Evolutionary conservation across 2,329 filamentous ascomycete species (phyloP), one percentile per base, ranked within the genome.

Genomic region (Cladosporium sphaerospermum): DNA sequence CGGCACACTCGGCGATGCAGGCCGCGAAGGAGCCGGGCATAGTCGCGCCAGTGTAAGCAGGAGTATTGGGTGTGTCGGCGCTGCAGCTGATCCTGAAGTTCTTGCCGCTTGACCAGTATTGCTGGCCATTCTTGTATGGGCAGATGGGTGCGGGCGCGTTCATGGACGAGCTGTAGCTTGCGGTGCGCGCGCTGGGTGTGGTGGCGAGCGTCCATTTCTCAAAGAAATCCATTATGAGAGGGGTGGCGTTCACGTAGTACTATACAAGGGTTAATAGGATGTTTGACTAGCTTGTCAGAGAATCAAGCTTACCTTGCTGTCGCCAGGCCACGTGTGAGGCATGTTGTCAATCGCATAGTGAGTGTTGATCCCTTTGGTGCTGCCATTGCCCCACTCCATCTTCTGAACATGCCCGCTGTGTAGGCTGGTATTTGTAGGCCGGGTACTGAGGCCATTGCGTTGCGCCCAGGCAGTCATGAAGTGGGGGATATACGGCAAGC

Each of bases 321-420:
- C 41, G 11, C 36, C 68, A 2, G 69, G 68, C 71, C 70, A 73
- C 11, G 64, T 60, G 53, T 72, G 70, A 9, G 57, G 59, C 32
- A 71, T 34, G 16, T 70, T 70, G 10, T 58, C 63, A 41, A 67
- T 63, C 19, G 59, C 61, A 54, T 70, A 71, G 48, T 72, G 69
- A 13, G 67, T 61, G 3, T 70, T 62, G 10, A 59, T 13, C 5
- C 67, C 65, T 46, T 62, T 64, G 65, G 46, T 54, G 64, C 54
- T 64, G 60, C 54, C 59, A 64, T 64, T 52, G 43, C 57, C 53
- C 55, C 60, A 41, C 11, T 58, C 54, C 40, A 58, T 59, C 5
- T 59, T 63, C 4, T 55, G 58, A 10, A 57, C 57, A 41, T 66
- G 67, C 16, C 44, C 52, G 11, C 46, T 41, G 34, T 57, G 47